These are phyloP conservation scores for Musa acuminata DNA, from an alignment of 176 grass and related monocot species.

Conservation along the genomic window DNA sequence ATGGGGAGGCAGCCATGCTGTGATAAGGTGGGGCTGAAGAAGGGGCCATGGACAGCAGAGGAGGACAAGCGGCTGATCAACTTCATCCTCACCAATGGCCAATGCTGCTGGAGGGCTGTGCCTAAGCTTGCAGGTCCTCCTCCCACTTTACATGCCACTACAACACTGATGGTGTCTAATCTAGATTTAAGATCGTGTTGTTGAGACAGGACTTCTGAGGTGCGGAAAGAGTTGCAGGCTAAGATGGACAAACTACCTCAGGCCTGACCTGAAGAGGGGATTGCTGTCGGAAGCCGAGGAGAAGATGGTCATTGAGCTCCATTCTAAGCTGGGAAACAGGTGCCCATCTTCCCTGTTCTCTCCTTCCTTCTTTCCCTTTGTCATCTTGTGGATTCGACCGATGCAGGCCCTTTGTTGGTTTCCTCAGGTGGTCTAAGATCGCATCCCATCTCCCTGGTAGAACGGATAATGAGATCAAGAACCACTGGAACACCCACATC, in stretches of 20 bases:
- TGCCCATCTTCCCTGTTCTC: background rate
- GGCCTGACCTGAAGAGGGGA: slow-evolving; percentile 20
- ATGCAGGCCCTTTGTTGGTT: background rate
- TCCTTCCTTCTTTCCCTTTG: background rate
- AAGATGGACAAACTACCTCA: slow-evolving; percentile 22
- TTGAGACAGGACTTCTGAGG: slow-evolving; percentile 12
- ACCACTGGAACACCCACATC: slow-evolving; percentile 26
- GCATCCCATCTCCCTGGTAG: slow-evolving; percentile 17
- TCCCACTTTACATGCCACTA: no score
- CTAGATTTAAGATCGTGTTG: no score
- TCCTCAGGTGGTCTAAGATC: slow-evolving; percentile 20
- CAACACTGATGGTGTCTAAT: no score
- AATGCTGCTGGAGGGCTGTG: slow-evolving; percentile 7
- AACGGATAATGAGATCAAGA: slow-evolving; percentile 24
- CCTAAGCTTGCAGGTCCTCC: slow-evolving; percentile 14
- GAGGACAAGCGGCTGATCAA: slow-evolving; percentile 7
- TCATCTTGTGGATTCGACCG: background rate
- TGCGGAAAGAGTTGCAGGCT: slow-evolving; percentile 26
- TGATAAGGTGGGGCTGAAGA: background rate
- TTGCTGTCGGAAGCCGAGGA: slow-evolving; percentile 9
- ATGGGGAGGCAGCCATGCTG: slow-evolving; percentile 9
- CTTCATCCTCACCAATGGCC: slow-evolving; percentile 6
- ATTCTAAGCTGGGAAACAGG: slow-evolving; percentile 19
- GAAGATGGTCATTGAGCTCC: slow-evolving; percentile 13
- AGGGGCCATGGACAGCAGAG: slow-evolving; percentile 10